These are phyloP conservation scores for Sisymbrium irio DNA, from an alignment of 345 rosid genomes.

Conservation along the genomic window DNA sequence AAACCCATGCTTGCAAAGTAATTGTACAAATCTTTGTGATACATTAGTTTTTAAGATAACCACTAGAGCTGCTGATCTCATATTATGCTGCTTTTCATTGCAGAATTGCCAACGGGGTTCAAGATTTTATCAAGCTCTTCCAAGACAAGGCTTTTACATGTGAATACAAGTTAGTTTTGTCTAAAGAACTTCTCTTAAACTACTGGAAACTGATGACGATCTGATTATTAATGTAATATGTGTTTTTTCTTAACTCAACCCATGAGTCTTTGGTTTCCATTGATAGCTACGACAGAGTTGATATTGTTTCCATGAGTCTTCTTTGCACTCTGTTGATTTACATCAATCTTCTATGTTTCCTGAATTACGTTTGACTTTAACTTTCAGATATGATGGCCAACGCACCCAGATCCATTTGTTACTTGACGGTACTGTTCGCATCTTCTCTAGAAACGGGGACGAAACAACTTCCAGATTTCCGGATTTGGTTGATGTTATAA, in stretches of 20 bases:
- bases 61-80: constrained; percentile 10
- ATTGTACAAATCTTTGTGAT: background rate
- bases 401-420: constrained; percentile 87
- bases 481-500: constrained; percentile 59
- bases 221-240: background rate
- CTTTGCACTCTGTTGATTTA: background rate
- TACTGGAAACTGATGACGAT: background rate
- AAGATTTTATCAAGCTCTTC: constrained; percentile 54
- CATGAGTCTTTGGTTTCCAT: background rate
- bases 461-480: constrained; percentile 82
- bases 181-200: background rate
- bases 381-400: constrained; percentile 85
- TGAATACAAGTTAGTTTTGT: constrained; percentile 91
- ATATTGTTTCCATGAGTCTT: background rate
- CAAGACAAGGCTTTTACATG: constrained; percentile 75
- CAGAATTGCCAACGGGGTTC: constrained; percentile 77
- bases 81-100: background rate
- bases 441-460: constrained; percentile 89
- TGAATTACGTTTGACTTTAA: background rate
- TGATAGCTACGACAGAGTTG: background rate
- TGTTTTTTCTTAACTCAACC: background rate
- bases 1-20: constrained; percentile 97
- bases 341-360: background rate
- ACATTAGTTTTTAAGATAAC: background rate
- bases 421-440: constrained; percentile 53